Evolutionary conservation across 2,329 filamentous ascomycete species (phyloP), one percentile per base, ranked within the genome.

Genomic region (Cordyceps javanica): DNA sequence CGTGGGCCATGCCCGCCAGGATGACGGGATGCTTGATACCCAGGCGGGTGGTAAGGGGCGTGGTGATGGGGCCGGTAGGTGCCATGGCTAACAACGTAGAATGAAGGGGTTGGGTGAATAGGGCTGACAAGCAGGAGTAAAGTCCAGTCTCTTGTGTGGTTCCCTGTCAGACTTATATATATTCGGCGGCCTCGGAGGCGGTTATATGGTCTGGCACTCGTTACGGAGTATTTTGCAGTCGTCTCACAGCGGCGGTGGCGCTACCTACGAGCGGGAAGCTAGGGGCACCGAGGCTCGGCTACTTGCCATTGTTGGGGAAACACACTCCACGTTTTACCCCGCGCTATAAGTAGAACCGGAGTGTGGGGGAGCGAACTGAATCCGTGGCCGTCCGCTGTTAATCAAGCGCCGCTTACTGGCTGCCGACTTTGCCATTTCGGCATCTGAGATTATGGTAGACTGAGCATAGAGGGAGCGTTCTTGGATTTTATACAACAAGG

Each of bases 1-100:
- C 90, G 61, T 89, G 85, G 2, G 93, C 92, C 93, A 97, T 97
- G 66, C 93, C 93, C 34, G 93, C 93, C 21, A 97, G 89, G 64
- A 97, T 77, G 71, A 97, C 87, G 41, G 93, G 93, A 75, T 97
- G 91, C 64, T 87, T 78, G 73, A 97, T 96, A 25, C 85, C 83
- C 54, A 97, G 82, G 53, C 97, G 85, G 56, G 78, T 78, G 62
- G 88, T 92, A 38, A 96, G 81, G 2, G 90, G 89, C 11, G 91
- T 95, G 59, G 82, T 83, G 66, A 94, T 87, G 60, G 85, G 78
- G 48, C 77, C 77, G 46, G 75, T 45, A n/a, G 58, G 49, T 41
- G 54, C 54, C 54, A 60, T 59, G 39, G 21, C n/a, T 34, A 10
- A 14, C 2, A 10, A 36, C 38, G 28, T 13, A 2, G 21, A n/a